Evolutionary conservation across 2,329 filamentous ascomycete species (phyloP).

Genomic region (Microdochium bolleyi): DNA sequence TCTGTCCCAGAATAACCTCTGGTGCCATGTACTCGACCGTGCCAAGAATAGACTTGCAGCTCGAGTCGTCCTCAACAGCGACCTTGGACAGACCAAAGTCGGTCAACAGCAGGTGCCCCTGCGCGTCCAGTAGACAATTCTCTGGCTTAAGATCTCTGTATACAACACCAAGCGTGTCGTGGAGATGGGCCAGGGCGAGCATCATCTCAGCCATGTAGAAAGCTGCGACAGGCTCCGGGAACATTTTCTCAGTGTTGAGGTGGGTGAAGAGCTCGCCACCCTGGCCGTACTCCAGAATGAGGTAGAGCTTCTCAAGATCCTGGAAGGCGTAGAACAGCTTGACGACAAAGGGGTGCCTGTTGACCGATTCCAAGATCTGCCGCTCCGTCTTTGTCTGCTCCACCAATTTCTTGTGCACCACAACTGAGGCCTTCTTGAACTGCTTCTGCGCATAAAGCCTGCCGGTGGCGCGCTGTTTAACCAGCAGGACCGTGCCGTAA

Average conservation of each 20-base stretch:
- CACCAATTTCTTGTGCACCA: conserved; percentile 90
- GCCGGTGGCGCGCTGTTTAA: conserved; percentile 82
- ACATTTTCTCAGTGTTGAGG: conserved; percentile 89
- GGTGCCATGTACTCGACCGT: conserved; percentile 99
- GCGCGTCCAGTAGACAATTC: conserved; percentile 86
- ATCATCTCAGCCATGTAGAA: conserved; percentile 99
- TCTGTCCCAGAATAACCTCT: conserved; percentile 79
- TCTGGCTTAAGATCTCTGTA: conserved; percentile 97
- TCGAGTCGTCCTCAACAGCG: conserved; percentile 58
- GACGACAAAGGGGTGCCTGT: conserved; percentile 93
- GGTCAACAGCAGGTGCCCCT: conserved; percentile 88
- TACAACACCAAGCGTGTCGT: conserved; percentile 85
- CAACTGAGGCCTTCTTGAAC: conserved; percentile 92
- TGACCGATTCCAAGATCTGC: conserved; percentile 89
- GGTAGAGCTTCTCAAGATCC: conserved; percentile 92
- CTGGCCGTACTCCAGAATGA: conserved; percentile 95
- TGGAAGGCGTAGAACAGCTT: conserved; percentile 98
- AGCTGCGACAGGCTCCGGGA: conserved; percentile 76
- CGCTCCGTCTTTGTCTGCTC: conserved; percentile 98
- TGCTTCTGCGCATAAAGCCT: conserved; percentile 96
- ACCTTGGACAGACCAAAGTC: conserved; percentile 98
- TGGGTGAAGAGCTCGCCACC: conserved; percentile 97
- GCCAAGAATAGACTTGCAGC: conserved; percentile 85
- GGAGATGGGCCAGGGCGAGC: conserved; percentile 85
- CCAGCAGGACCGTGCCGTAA: conserved; percentile 88